Base-by-base conservation (phyloP, 2,329 filamentous ascomycete genomes). In the Nemania sp. region DNA sequence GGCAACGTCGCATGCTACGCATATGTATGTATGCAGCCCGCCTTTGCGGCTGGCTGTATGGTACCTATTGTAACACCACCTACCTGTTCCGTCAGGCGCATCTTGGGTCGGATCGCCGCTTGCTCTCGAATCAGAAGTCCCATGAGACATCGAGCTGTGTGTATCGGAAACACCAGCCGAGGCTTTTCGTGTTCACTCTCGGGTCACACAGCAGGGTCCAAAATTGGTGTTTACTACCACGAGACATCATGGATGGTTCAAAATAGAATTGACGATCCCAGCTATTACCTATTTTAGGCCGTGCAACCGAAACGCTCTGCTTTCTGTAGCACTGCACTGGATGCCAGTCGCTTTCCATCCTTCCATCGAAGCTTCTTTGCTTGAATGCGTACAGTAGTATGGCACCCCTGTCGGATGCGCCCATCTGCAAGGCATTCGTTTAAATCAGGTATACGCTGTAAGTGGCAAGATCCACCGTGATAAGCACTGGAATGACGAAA, bases 41-140 rank as follows among this genome's bases (percentile, higher is more conserved):
- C 7, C 14, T 28, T 17, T 57, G 47, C 46, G 52, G 55, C 55
- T 51, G 51, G 42, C 47, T 34, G 49, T 37, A 40, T 2, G 31
- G 49, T 49, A 56, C 49, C 53, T 52, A 37, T 45, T 31, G 11
- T 19, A 6, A 39, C 31, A 15, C 17, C 12, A 39, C 49, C 44
- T 43, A 42, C 50, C 44, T 39, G 48, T 45, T 40, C 11, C 22
- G 40, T 54, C 17, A 14, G 37, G 11, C n/a, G 12, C 14, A 1
- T 12, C 24, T 31, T 28, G 14, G 22, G 20, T 17, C 15, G 12
- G 41, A 46, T 34, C 23, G 17, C 23, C 47, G 28, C 17, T 37
- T 45, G 11, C 39, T 28, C 31, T 56, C 53, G 44, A 52, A 52
- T 56, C 45, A 41, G 31, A 52, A 20, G 34, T 30, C 8, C 36